Conservation (phyloP, 2,329 filamentous ascomycete species). For the Epichloe bromicola region DNA sequence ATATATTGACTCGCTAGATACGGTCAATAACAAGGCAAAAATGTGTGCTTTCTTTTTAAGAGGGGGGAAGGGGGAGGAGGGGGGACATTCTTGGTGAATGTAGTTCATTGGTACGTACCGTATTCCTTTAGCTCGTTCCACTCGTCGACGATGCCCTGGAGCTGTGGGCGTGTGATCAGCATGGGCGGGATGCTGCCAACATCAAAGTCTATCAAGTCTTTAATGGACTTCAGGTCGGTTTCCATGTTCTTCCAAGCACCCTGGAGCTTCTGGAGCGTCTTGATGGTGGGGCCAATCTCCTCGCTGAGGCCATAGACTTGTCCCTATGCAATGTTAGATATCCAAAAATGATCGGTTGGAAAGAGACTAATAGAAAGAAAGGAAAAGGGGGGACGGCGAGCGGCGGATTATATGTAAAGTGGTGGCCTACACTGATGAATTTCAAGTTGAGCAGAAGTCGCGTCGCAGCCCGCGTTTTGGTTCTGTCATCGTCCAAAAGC, state of each 20-base stretch:
- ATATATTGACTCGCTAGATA: neutral
- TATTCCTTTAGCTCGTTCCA: neutral
- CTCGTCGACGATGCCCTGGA: neutral
- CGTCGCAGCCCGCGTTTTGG: neutral
- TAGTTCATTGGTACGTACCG: neutral
- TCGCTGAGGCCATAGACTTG: neutral
- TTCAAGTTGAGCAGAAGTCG: neutral
- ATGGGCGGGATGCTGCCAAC: neutral
- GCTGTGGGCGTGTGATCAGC: neutral
- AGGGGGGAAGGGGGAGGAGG: accelerated
- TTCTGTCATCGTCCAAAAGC: neutral
- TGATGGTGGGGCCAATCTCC: neutral
- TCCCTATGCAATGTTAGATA: neutral
- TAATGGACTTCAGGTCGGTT: neutral
- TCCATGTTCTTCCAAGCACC: slow-evolving; percentile 1
- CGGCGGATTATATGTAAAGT: neutral
- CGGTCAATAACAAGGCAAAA: neutral
- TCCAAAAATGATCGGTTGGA: too few relatives aligned
- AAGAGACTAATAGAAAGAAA: too few relatives aligned
- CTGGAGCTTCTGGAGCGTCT: neutral
- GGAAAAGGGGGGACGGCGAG: too few relatives aligned
- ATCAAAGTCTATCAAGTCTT: neutral
- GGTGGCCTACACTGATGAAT: neutral
- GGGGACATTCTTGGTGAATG: too few relatives aligned
- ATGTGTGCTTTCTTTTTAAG: too few relatives aligned